Evolutionary conservation across 352 stramenopile genomes (phyloP).

Genomic region (Globisporangium radiosum): DNA sequence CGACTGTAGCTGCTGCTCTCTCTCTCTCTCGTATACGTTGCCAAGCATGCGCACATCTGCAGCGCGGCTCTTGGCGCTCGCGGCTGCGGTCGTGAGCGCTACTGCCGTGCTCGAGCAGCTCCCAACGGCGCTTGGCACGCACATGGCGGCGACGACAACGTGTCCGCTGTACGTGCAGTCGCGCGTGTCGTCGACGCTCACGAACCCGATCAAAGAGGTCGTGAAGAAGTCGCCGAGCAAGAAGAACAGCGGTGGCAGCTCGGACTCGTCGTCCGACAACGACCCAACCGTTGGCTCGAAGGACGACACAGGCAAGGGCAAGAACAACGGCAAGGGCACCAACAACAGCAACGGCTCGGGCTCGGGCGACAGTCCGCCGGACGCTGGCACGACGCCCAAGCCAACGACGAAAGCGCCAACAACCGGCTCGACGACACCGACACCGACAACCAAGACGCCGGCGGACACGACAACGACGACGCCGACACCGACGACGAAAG

Average conservation of each 20-base stretch:
- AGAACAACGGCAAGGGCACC: constrained; percentile 8
- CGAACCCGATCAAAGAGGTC: constrained; percentile 43
- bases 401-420: constrained; percentile 1
- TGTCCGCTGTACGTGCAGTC: constrained; percentile 64
- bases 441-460: constrained; percentile 4
- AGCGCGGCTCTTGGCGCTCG: constrained; percentile 18
- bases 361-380: not conserved
- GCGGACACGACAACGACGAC: not conserved
- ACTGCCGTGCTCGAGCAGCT: constrained; percentile 14
- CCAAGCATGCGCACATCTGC: constrained; percentile 4
- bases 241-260: constrained; percentile 15
- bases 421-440: not conserved
- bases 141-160: constrained; percentile 26
- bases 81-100: constrained; percentile 13
- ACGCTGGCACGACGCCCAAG: constrained; percentile 8
- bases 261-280: constrained; percentile 15
- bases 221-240: constrained; percentile 19
- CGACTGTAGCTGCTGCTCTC: no score
- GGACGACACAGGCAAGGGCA: constrained; percentile 1
- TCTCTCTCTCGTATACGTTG: no score
- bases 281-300: constrained; percentile 10
- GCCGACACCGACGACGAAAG: not conserved
- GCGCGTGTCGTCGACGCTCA: constrained; percentile 48
- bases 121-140: constrained; percentile 3
- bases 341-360: constrained; percentile 2